Evolutionary conservation across 2,329 filamentous ascomycete genomes (phyloP), one percentile per base, ranked within the genome.

Genomic region (Bertia moriformis): DNA sequence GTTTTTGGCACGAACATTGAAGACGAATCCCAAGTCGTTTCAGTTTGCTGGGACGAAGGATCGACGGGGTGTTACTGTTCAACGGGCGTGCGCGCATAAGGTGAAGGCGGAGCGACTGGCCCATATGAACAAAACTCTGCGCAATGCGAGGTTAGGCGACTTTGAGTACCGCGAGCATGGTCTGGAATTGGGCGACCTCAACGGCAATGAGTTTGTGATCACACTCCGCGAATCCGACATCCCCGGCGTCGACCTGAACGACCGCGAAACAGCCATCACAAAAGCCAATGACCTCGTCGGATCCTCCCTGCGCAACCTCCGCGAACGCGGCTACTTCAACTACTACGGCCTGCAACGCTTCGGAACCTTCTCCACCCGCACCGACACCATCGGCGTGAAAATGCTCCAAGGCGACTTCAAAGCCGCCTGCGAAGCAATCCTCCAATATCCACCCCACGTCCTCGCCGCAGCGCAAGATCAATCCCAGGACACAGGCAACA

Each of bases 271-370:
- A 13, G 66, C 53, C 40, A 56, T 59, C 46, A 59, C 54, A 48
- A 58, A 54, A 51, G 62, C 55, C 39, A 58, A 63, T 52, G 53
- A 64, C 4, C 62, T 73, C 20, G 63, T 85, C 44, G 52, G 68
- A 44, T 51, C 65, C 44, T 68, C 84, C 1, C 62, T 94, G 38
- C 63, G 70, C 32, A 73, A 79, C 45, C 73, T 96, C 47, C 66
- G 70, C 40, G 61, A 75, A 33, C 71, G 79, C 35, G 91, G 91
- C 2, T 98, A 93, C 65, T 78, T 98, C 59, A 98, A 98, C 60
- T 98, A 96, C 62, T 98, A 88, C 52, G 91, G 91, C 5, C 75
- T 96, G n/a, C 91, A 98, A 60, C 78, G 91, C 18, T 98, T 98
- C 50, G 91, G 91, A 19, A 89, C 87, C 0, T 89, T 91, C 57